Base-by-base conservation (phyloP, 2,329 filamentous ascomycete genomes). In the Epichloe sibirici region DNA sequence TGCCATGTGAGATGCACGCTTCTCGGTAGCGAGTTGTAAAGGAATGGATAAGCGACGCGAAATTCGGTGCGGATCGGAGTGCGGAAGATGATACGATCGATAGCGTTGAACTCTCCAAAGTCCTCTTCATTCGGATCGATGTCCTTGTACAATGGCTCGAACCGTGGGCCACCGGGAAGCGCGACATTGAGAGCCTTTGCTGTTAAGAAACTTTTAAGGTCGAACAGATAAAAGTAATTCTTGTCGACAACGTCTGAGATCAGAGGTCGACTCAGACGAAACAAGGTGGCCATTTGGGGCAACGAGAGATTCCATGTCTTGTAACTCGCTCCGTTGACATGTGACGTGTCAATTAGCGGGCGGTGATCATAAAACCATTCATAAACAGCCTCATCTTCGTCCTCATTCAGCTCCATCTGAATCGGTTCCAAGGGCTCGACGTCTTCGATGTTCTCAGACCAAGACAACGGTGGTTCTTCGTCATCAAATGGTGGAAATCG, bases 31-130 rank as follows among this genome's bases (percentile, higher is more conserved):
- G 91, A 95, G 67, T 98, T 98, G 73, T 98, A 98, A 5, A 98
- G 76, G 66, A 86, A 96, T 0, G 93, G 93, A 66, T 88, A 97
- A 0, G 90, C 90, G 44, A 98, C 93, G 45, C 91, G 83, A 63
- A 94, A 96, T 70, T 98, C 93, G 8, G 91, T 98, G 60, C 91
- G 83, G 58, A 97, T 94, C 0, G 91, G 90, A 46, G 87, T 85
- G 58, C 93, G 86, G 77, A 98, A 98, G 60, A 98, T 98, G 70
- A 98, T 98, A 60, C 94, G 88, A 64, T 98, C 93, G 62, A 98
- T 98, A 37, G 93, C 93, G 65, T 98, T 98, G 77, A 98, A 98
- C 69, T 98, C 93, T 69, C 93, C 93, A 70, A 98, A 98, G 65
- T 98, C 93, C 68, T 98, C 93, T 60, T 97, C 91, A 62, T 98